Evolutionary conservation across 139 green algal genomes (phyloP).

Genomic region (Chlamydomonas eustigma): DNA sequence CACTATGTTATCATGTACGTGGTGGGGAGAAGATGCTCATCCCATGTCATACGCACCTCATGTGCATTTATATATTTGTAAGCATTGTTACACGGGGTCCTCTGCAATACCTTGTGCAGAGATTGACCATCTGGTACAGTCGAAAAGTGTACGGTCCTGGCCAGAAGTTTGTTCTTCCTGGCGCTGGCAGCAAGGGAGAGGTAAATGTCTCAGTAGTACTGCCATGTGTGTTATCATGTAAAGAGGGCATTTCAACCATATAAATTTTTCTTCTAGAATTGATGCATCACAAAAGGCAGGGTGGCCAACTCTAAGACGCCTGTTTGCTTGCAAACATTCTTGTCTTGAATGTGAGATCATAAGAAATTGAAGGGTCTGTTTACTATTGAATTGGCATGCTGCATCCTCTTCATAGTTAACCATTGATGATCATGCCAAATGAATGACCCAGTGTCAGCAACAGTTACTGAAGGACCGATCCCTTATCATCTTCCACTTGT

Average conservation of each 20-base stretch:
- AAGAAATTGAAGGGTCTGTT: neutral
- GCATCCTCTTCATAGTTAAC: neutral
- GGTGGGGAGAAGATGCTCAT: too few species aligned
- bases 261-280: neutral
- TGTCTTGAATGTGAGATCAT: neutral
- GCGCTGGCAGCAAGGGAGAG: neutral
- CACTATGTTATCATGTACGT: too few species aligned
- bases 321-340: neutral
- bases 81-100: neutral
- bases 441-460: neutral
- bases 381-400: neutral
- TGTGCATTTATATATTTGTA: neutral
- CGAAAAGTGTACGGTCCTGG: neutral
- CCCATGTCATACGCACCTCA: too few species aligned
- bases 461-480: neutral
- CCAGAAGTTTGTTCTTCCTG: neutral
- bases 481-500: neutral
- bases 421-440: neutral
- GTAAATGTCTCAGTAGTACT: neutral
- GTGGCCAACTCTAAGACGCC: too few species aligned
- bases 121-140: neutral
- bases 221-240: neutral
- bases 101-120: neutral
- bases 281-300: neutral
- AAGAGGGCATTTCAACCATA: too few species aligned